Evolutionary conservation across 352 stramenopile genomes (phyloP).

Genomic region (Globisporangium polare): DNA sequence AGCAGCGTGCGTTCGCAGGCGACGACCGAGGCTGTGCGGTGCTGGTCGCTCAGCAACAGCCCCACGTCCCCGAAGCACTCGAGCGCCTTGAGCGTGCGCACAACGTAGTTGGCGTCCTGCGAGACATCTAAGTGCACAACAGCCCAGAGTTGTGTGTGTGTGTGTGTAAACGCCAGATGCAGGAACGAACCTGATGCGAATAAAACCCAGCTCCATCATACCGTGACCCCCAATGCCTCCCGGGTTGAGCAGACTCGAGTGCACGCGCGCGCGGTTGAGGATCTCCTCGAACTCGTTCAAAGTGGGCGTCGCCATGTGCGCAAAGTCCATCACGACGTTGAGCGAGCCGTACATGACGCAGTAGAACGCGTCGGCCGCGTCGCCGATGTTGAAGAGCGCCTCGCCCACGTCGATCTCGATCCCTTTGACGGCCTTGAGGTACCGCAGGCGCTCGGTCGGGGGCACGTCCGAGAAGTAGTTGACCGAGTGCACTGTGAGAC

Average conservation of each 20-base stretch:
- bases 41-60: constrained; percentile 47
- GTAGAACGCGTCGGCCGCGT: constrained; percentile 69
- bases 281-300: constrained; percentile 74
- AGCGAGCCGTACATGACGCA: constrained; percentile 73
- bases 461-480: constrained; percentile 66
- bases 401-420: constrained; percentile 62
- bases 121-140: constrained; percentile 16
- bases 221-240: constrained; percentile 30
- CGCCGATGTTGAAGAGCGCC: constrained; percentile 64
- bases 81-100: constrained; percentile 56
- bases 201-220: constrained; percentile 9
- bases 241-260: constrained; percentile 63
- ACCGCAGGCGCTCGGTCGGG: constrained; percentile 43
- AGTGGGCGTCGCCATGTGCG: constrained; percentile 57
- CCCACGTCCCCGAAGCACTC: constrained; percentile 75
- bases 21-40: constrained; percentile 63
- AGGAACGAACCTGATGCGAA: too few species aligned
- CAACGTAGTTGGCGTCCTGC: constrained; percentile 51
- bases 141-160: background rate
- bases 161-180: background rate
- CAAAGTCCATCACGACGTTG: constrained; percentile 72
- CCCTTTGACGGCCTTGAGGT: constrained; percentile 60
- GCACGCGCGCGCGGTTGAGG: constrained; percentile 58
- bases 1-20: constrained; percentile 62
- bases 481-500: constrained; percentile 41